Conservation (phyloP, 2,329 filamentous ascomycete genomes). For the Trichoderma harzianum region DNA sequence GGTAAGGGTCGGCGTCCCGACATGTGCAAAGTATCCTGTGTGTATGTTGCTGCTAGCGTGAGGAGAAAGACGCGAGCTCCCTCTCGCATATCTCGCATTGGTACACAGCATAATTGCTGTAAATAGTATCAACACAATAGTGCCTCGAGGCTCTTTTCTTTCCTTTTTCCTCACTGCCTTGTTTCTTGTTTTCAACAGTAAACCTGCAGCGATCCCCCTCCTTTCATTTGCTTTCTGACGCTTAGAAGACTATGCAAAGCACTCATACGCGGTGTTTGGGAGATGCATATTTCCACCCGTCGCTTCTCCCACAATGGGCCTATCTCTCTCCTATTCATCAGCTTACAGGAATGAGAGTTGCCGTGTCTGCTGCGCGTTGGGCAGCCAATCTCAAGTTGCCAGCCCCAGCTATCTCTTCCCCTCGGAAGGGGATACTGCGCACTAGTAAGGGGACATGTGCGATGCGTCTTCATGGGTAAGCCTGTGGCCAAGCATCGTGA, state of each 20-base stretch:
- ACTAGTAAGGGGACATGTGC: neutral
- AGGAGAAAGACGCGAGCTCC: neutral
- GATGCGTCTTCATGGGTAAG: neutral
- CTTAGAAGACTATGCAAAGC: neutral
- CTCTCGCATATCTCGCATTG: conserved; percentile 3
- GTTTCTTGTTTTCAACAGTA: neutral
- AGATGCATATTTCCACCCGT: neutral
- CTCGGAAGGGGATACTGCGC: neutral
- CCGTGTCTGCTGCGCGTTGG: neutral
- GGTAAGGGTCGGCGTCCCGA: neutral
- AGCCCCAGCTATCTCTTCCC: neutral
- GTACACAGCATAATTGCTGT: neutral
- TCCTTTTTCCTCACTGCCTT: neutral
- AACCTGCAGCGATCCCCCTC: neutral
- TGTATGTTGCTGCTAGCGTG: neutral
- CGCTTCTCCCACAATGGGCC: neutral
- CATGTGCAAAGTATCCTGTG: neutral
- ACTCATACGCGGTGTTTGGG: neutral
- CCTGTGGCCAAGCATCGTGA: neutral
- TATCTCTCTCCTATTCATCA: neutral
- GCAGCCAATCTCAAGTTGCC: neutral
- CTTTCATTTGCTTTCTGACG: neutral
- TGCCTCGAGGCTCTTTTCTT: neutral
- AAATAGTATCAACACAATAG: neutral
- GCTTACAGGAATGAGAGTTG: neutral